A percentile compares a stretch with the other conserved stretches of the same genome.
Conservation (phyloP, 331 rosid genomes). For the Rhamnella rubrinervis region DNA sequence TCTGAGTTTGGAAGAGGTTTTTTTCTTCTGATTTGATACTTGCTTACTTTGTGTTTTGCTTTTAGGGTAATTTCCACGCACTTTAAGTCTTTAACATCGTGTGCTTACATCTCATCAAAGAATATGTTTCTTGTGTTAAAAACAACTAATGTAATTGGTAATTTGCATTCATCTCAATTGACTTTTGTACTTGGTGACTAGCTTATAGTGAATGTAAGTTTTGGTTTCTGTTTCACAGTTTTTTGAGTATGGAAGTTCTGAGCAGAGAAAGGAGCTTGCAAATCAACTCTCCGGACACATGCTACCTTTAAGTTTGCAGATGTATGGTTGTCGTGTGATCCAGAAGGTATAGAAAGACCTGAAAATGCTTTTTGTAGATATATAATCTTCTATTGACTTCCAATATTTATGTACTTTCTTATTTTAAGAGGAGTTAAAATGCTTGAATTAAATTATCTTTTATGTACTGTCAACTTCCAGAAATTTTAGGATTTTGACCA, state of each 20-base stretch:
- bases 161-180: not conserved
- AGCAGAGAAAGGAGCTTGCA: conserved; percentile 85
- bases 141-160: no score
- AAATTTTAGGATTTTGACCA: no score
- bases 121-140: no score
- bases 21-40: no score
- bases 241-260: conserved; percentile 72
- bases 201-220: conserved; percentile 12
- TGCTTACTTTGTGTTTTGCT: no score
- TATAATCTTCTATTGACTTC: not conserved
- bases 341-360: conserved; percentile 51
- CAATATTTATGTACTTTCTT: not conserved
- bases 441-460: no score
- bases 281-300: conserved; percentile 58
- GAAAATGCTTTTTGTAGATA: not conserved
- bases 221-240: conserved; percentile 41
- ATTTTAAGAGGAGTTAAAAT: no score
- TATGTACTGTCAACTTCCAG: no score
- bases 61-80: no score
- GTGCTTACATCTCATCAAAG: no score
- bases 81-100: no score
- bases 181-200: conserved; percentile 12
- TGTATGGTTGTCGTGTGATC: conserved; percentile 88
- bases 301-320: conserved; percentile 75
- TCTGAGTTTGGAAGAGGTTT: no score